Conservation (phyloP, 2,329 filamentous ascomycete species). For the Pseudogymnoascus destructans region DNA sequence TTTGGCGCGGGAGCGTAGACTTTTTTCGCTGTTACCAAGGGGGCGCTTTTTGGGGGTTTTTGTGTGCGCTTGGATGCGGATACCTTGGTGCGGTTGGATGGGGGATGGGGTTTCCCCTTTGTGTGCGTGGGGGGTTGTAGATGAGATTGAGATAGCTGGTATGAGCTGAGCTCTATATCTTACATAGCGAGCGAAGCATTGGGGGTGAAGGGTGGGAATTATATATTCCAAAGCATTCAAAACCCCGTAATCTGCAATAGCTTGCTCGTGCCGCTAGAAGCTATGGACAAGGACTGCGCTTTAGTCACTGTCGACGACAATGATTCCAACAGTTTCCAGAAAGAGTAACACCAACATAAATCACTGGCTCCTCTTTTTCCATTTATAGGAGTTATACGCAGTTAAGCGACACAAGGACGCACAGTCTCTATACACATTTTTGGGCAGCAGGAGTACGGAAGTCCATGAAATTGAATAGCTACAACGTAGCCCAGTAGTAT, state of each 20-base stretch:
- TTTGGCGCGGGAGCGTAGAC: background rate
- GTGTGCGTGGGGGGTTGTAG: background rate
- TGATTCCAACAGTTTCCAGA: too few species aligned
- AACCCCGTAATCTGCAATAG: background rate
- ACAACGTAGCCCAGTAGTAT: background rate
- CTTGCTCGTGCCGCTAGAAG: too few species aligned
- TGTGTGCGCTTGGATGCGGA: background rate
- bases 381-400: too few species aligned
- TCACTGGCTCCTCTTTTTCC: too few species aligned
- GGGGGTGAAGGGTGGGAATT: background rate
- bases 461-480: constrained; percentile 1
- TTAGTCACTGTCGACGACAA: too few species aligned
- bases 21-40: background rate
- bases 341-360: too few species aligned
- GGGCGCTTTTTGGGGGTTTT: background rate
- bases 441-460: background rate
- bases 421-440: too few species aligned
- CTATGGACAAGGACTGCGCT: too few species aligned
- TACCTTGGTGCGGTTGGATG: background rate
- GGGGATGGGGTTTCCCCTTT: background rate
- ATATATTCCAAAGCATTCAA: background rate
- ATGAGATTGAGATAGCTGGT: background rate
- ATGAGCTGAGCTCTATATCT: background rate
- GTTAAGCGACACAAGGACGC: too few species aligned
- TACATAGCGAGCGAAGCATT: background rate